Percentiles rank a stretch among this genome's conserved stretches.
Evolutionary conservation across 176 grass and related monocot species (phyloP).

Genomic region (Rhynchospora breviuscula): DNA sequence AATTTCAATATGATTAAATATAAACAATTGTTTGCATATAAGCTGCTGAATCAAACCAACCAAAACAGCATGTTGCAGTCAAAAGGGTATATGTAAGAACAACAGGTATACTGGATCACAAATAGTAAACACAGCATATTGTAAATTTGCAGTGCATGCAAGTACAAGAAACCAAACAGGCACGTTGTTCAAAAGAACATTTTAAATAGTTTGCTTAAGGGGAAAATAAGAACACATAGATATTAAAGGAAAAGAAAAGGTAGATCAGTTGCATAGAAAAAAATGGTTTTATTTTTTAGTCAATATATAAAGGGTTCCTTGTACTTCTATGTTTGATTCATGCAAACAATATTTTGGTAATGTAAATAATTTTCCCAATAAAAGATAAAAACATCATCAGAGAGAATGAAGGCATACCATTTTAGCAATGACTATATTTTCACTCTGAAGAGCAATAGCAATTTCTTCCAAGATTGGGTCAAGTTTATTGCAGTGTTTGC

Average conservation of each 20-base stretch:
- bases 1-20: conserved; percentile 6
- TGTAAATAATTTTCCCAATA: not conserved
- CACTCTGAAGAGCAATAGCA: conserved; percentile 45
- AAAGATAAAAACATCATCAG: not conserved
- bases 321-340: not conserved
- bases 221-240: no score
- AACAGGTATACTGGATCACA: not conserved
- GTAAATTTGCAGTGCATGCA: not conserved
- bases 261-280: not conserved
- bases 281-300: no score
- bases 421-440: conserved; percentile 73
- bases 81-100: not conserved
- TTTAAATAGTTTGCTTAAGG: not conserved
- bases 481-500: conserved; percentile 65
- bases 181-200: not conserved
- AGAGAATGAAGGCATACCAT: conserved; percentile 47
- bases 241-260: not conserved
- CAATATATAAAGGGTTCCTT: no score
- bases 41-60: not conserved
- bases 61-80: not conserved
- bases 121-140: not conserved
- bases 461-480: conserved; percentile 73
- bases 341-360: not conserved
- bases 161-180: no score
- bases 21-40: not conserved